These are phyloP conservation scores for Omphalea diandra DNA, from an alignment of 441 rosid genomes.

Conservation along the genomic window DNA sequence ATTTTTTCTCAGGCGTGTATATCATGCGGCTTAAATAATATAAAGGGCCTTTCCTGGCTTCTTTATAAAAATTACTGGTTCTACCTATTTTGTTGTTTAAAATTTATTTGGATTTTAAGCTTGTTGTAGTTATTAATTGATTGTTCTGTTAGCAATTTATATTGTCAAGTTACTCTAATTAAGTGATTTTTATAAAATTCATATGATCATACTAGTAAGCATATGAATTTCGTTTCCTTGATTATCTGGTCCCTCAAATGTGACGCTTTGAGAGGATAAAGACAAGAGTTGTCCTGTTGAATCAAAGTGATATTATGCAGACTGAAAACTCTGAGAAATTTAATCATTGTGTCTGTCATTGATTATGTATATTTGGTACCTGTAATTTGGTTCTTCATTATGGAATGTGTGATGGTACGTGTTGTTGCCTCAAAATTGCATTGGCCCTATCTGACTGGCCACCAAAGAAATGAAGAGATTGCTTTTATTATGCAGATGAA, in stretches of 20 bases:
- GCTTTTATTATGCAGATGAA: neutral
- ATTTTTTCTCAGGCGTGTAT: no score
- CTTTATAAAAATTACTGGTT: neutral
- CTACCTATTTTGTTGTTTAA: neutral
- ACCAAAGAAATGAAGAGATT: neutral
- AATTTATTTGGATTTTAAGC: neutral
- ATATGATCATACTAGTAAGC: constrained; percentile 8
- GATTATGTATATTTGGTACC: neutral
- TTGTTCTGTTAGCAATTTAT: neutral
- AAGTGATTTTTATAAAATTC: neutral
- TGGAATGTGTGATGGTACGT: neutral
- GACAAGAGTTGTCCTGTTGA: neutral
- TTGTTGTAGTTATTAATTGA: neutral
- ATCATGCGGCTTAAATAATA: no score
- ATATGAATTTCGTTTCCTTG: neutral
- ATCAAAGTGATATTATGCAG: neutral
- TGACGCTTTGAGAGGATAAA: neutral
- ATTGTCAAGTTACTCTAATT: neutral
- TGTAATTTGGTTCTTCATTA: neutral
- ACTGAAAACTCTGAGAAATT: neutral
- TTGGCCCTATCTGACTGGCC: neutral
- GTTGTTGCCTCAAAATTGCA: neutral
- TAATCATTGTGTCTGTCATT: neutral
- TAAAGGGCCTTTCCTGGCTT: no score
- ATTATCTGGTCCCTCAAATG: neutral